Evolutionary conservation across 1,139 yeast species (phyloP), one percentile per base, ranked within the genome.

Genomic region (Blastobotrys proliferans): DNA sequence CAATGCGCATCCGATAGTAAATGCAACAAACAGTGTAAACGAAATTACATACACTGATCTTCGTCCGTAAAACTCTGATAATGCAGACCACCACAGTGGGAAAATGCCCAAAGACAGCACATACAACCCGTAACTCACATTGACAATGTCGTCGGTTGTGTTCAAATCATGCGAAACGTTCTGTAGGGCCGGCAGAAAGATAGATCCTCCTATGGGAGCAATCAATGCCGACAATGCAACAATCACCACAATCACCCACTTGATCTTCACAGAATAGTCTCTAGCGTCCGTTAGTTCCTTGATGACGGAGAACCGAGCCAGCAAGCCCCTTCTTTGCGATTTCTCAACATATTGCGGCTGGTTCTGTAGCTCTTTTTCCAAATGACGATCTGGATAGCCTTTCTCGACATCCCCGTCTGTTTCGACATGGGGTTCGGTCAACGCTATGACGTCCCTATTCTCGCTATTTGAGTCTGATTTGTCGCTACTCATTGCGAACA

Each of bases 151-250:
- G 1, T 72, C 73, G 3, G 76, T 57, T 0, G 94, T 81, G 40
- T 81, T 39, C 26, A 85, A 67, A 21, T 76, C 77, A 0, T 49
- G 47, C 4, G 74, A 74, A 32, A 86, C 74, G 46, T 79, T 76
- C 38, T 76, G 75, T 35, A 85, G 76, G 0, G 94, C 94, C 0
- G 96, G 95, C 41, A 84, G 73, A 61, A 86, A 71, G 47, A 87
- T 83, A 1, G 92, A 81, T 1, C 94, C 82, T n/a, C 94, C 95
- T 90, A 87, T 83, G 8, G 96, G 95, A 0, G 95, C 95, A 40
- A 84, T 74, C 59, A 83, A 68, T 1, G 90, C 85, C 4, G 92
- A 88, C 48, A 76, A 68, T 0, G 94, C 90, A 32, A 85, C 77
- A 22, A 83, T 67, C 26, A 75, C 64, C 1, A 84, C 83, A 41